Evolutionary conservation across 805 yeast genomes (phyloP).

Genomic region (Suhomyces pyralidae): DNA sequence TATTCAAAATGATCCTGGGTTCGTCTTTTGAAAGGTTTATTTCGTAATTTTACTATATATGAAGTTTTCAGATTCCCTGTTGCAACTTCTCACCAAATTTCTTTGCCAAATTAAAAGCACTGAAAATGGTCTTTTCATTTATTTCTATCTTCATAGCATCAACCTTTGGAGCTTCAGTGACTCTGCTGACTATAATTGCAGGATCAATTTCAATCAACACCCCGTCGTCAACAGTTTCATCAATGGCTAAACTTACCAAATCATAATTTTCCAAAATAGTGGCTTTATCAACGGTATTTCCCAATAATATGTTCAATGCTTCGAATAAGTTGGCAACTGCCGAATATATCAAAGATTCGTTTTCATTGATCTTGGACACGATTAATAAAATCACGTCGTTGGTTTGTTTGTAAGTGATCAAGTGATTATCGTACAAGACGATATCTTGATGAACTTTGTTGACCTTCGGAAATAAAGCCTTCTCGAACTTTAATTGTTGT

Average conservation of each 20-base stretch:
- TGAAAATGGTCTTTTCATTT: slow-evolving; percentile 72
- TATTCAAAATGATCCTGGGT: not conserved
- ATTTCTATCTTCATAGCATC: slow-evolving; percentile 52
- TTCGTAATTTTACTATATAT: not conserved
- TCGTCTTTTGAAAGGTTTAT: not conserved
- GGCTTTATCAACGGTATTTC: slow-evolving; percentile 69
- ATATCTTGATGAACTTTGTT: slow-evolving; percentile 78
- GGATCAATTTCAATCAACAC: slow-evolving; percentile 88
- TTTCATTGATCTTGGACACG: slow-evolving; percentile 76
- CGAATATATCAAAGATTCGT: slow-evolving; percentile 75
- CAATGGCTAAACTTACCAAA: slow-evolving; percentile 78
- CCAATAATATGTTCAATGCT: slow-evolving; percentile 73
- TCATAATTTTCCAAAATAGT: slow-evolving; percentile 82
- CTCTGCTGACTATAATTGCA: slow-evolving; percentile 81
- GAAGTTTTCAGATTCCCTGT: slow-evolving; percentile 37
- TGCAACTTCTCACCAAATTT: slow-evolving; percentile 50
- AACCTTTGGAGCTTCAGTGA: slow-evolving; percentile 71
- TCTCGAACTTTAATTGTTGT: slow-evolving; percentile 77
- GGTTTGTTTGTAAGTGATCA: slow-evolving; percentile 83
- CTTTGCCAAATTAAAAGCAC: slow-evolving; percentile 87
- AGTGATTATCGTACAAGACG: slow-evolving; percentile 69
- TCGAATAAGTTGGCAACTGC: slow-evolving; percentile 76
- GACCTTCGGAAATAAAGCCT: slow-evolving; percentile 68
- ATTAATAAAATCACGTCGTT: slow-evolving; percentile 72
- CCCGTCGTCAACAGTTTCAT: slow-evolving; percentile 93